Evolutionary conservation across 2,329 filamentous ascomycete species (phyloP).

Genomic region (Cladophialophora exuberans): DNA sequence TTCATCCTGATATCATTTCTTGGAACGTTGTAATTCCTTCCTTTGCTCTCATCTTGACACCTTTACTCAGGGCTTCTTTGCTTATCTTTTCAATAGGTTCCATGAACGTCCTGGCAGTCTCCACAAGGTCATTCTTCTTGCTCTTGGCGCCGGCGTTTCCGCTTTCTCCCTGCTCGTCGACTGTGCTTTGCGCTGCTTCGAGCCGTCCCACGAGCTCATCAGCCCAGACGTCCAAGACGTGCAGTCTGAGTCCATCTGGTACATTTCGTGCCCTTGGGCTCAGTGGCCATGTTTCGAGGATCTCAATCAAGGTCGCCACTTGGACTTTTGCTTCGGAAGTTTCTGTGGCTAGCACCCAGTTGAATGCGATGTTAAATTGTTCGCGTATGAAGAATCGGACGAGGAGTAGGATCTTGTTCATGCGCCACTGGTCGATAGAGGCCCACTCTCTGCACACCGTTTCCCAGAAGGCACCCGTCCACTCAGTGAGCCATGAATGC

Average conservation of each 20-base stretch:
- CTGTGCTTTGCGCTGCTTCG: conserved; percentile 8
- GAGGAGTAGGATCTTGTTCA: conserved; percentile 92
- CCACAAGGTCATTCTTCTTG: conserved; percentile 1
- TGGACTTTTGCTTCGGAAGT: conserved; percentile 27
- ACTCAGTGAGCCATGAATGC: conserved; percentile 23
- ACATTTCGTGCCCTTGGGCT: conserved; percentile 58
- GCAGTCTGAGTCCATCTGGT: conserved; percentile 82
- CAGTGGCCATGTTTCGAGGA: conserved; percentile 41
- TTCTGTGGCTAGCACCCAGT: conserved; percentile 25
- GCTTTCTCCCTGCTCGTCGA: conserved; percentile 4
- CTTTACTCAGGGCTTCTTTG: conserved; percentile 27
- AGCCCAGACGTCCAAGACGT: conserved; percentile 87
- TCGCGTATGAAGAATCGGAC: conserved; percentile 62
- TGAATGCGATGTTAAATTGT: conserved; percentile 24
- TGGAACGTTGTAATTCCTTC: conserved; percentile 21
- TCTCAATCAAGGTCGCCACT: conserved; percentile 29
- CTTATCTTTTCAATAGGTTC: conserved; percentile 21
- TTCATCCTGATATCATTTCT: conserved; percentile 14
- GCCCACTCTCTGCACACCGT: conserved; percentile 72
- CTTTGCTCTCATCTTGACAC: conserved; percentile 29
- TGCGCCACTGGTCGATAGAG: conserved; percentile 71
- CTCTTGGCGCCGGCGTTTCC: background rate
- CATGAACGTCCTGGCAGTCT: conserved; percentile 23
- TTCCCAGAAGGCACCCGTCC: conserved; percentile 65
- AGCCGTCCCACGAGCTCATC: conserved; percentile 67